phyloP scores from a whole-genome alignment of 139 green algal species.

The Chlamydomonas sp. region DNA sequence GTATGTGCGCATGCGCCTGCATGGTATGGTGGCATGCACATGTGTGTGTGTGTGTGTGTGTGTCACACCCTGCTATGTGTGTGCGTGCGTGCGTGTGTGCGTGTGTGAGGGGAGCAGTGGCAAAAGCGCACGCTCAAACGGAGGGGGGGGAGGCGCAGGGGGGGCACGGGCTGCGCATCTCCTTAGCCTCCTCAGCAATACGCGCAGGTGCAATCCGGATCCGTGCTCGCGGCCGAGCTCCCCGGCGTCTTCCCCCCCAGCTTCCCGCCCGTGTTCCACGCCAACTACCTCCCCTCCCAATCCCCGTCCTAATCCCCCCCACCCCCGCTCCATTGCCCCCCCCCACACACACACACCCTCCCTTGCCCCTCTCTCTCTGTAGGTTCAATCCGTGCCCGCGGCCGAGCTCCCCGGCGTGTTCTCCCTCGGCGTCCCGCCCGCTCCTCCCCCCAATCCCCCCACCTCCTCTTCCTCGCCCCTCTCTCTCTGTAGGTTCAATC shows the following conservation, averaged over 20 bases:
- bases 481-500: slow-evolving; percentile 1
- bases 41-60: too few relatives aligned
- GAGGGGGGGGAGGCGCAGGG: too few relatives aligned
- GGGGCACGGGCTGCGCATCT: too few relatives aligned
- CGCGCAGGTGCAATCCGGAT: too few relatives aligned
- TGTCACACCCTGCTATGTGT: too few relatives aligned
- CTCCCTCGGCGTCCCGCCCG: slow-evolving; percentile 77
- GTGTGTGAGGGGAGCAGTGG: too few relatives aligned
- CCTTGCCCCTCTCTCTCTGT: background rate
- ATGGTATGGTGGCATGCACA: too few relatives aligned
- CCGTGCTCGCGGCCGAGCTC: slow-evolving; percentile 41
- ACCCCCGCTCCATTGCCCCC: background rate
- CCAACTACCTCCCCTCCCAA: slow-evolving; percentile 78
- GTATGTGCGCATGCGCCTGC: too few relatives aligned
- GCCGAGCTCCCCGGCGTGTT: slow-evolving; percentile 41
- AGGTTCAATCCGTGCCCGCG: background rate
- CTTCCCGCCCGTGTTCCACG: slow-evolving; percentile 65
- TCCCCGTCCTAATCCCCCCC: slow-evolving; percentile 8
- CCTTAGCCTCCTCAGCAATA: too few relatives aligned
- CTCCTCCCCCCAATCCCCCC: too few relatives aligned
- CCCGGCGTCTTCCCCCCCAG: slow-evolving; percentile 65
- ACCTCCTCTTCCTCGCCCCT: slow-evolving; percentile 28
- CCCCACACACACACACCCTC: background rate
- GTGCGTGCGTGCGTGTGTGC: too few relatives aligned
- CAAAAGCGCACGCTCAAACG: too few relatives aligned